These are phyloP conservation scores for Phialophora chinensis DNA, from an alignment of 2,329 filamentous ascomycete species.

Conservation along the genomic window DNA sequence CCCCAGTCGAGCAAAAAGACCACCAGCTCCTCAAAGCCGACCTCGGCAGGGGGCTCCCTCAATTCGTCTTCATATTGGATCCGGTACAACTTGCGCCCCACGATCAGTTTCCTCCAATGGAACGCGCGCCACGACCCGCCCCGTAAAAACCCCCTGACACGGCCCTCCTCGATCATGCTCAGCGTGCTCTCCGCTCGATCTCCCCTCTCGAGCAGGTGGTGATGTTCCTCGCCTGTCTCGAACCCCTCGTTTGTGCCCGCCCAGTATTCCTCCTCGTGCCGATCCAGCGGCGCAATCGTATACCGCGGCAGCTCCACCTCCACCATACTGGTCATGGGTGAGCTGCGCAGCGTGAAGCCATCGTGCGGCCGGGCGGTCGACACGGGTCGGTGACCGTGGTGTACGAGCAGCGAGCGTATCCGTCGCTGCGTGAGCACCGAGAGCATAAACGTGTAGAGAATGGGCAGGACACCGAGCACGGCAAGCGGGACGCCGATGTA, in stretches of 20 bases:
- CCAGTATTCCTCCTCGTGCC: slow-evolving; percentile 66
- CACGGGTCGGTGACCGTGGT: slow-evolving; percentile 55
- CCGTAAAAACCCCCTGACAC: slow-evolving; percentile 57
- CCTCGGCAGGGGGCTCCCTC: slow-evolving; percentile 55
- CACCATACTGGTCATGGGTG: slow-evolving; percentile 69
- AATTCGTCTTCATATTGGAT: slow-evolving; percentile 65
- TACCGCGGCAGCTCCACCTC: slow-evolving; percentile 70
- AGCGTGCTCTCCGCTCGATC: slow-evolving; percentile 32
- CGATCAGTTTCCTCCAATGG: slow-evolving; percentile 68
- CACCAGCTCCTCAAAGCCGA: slow-evolving; percentile 65
- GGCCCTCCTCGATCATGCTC: slow-evolving; percentile 37
- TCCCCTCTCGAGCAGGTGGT: slow-evolving; percentile 29
- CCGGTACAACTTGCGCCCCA: slow-evolving; percentile 67
- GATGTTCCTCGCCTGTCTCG: slow-evolving; percentile 42
- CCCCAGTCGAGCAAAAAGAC: slow-evolving; percentile 68
- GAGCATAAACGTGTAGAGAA: slow-evolving; percentile 68
- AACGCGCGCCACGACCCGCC: slow-evolving; percentile 70
- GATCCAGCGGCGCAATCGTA: slow-evolving; percentile 66
- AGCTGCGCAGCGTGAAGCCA: slow-evolving; percentile 65
- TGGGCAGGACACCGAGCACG: slow-evolving; percentile 66
- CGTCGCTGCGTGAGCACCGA: slow-evolving; percentile 66
- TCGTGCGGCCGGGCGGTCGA: slow-evolving; percentile 40
- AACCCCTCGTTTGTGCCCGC: slow-evolving; percentile 48
- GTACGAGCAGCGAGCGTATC: slow-evolving; percentile 64
- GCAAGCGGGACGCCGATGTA: slow-evolving; percentile 65